phyloP scores from a whole-genome alignment of 352 stramenopile genomes.

The Phytophthora sp. region DNA sequence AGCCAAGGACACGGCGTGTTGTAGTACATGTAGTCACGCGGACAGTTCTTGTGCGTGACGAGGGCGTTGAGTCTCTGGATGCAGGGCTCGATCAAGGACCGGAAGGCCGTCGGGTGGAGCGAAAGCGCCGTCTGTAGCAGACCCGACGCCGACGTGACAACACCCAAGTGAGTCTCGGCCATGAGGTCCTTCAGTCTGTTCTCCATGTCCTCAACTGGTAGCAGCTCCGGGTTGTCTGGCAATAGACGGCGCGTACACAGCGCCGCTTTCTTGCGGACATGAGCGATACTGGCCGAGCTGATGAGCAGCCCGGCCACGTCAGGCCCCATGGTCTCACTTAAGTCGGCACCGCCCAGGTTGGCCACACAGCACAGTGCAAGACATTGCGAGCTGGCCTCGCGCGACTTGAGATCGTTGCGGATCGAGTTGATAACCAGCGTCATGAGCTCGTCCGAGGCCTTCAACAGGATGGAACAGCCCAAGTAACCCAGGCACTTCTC shows the following conservation, averaged over 20 bases:
- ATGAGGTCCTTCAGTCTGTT: slow-evolving; percentile 78
- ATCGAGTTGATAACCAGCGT: slow-evolving; percentile 97
- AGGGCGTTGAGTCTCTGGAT: slow-evolving; percentile 93
- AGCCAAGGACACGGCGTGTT: slow-evolving; percentile 96
- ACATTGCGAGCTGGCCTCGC: slow-evolving; percentile 88
- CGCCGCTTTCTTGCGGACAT: slow-evolving; percentile 98
- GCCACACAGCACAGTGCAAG: slow-evolving; percentile 96
- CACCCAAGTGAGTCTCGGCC: slow-evolving; percentile 93
- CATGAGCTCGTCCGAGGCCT: slow-evolving; percentile 88
- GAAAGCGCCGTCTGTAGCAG: slow-evolving; percentile 92
- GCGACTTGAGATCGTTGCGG: slow-evolving; percentile 94
- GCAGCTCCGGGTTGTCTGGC: slow-evolving; percentile 92
- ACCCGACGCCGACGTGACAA: slow-evolving; percentile 93
- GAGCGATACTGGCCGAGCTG: slow-evolving; percentile 89
- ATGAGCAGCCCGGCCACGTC: slow-evolving; percentile 95
- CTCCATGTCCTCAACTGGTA: slow-evolving; percentile 86
- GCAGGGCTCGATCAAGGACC: slow-evolving; percentile 92
- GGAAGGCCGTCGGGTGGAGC: slow-evolving; percentile 90
- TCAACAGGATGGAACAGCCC: slow-evolving; percentile 95
- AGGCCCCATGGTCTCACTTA: slow-evolving; percentile 94
- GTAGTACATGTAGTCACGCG: slow-evolving; percentile 98
- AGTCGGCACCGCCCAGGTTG: slow-evolving; percentile 95
- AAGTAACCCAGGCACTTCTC: slow-evolving; percentile 97
- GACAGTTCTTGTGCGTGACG: slow-evolving; percentile 94
- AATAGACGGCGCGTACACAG: slow-evolving; percentile 95